Percentiles rank a stretch among this genome's conserved stretches.
phyloP scores from a whole-genome alignment of 345 rosid genomes.

The Angophora floribunda region DNA sequence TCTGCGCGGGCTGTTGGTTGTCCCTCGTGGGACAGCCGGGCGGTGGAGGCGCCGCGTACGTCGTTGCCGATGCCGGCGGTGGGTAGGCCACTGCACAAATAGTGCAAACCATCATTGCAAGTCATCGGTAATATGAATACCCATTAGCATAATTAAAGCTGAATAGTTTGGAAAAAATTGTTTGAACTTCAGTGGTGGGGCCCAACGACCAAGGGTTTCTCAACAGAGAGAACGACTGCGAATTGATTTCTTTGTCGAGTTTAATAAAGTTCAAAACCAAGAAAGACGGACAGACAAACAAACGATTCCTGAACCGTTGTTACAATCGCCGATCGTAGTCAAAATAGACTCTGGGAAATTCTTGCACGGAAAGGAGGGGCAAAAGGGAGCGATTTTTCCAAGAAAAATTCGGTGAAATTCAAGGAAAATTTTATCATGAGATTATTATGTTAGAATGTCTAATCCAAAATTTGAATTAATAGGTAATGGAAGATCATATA shows the following conservation, averaged over 20 bases:
- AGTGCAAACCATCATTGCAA: background rate
- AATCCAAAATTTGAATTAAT: too few relatives aligned
- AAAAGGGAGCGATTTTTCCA: background rate
- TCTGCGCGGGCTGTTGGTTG: background rate
- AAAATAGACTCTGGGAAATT: too few relatives aligned
- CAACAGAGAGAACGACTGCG: background rate
- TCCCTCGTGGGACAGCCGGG: background rate
- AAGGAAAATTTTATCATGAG: background rate
- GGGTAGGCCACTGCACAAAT: constrained; percentile 14
- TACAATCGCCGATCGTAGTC: background rate
- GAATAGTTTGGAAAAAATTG: background rate
- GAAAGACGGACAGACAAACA: background rate
- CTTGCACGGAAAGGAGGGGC: background rate
- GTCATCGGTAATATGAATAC: background rate
- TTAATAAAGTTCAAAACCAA: too few relatives aligned
- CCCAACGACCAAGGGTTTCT: background rate
- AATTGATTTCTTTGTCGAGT: background rate
- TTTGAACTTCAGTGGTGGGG: background rate
- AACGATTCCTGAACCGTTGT: background rate
- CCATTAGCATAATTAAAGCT: background rate
- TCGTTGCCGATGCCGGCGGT: background rate
- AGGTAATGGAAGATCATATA: too few relatives aligned
- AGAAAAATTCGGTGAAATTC: background rate
- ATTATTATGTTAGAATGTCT: too few relatives aligned
- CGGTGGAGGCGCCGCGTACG: background rate